phyloP scores from a whole-genome alignment of 768 basidiomycete genomes.

The Scleroderma citrinum region DNA sequence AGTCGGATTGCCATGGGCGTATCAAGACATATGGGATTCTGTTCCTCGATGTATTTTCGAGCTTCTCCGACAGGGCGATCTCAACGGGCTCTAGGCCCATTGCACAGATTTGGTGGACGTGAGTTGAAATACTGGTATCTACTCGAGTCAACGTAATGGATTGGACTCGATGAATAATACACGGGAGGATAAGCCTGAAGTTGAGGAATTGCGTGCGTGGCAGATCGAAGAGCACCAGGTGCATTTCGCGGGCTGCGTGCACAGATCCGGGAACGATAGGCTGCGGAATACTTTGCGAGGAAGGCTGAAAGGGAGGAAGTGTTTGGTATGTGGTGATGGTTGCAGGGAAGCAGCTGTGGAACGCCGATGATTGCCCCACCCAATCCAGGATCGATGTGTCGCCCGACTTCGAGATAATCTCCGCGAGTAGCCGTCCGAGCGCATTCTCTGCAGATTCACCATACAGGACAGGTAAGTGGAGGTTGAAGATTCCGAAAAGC shows the following conservation, averaged over 20 bases:
- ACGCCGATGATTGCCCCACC: conserved; percentile 4
- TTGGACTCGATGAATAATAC: background rate
- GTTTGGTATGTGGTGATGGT: background rate
- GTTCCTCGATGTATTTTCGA: background rate
- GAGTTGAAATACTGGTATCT: background rate
- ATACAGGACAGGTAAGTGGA: conserved; percentile 18
- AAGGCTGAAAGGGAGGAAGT: too few species aligned
- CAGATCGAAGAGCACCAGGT: conserved; percentile 3
- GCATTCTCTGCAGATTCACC: conserved; percentile 4
- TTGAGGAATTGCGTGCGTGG: background rate
- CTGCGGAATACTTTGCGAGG: background rate
- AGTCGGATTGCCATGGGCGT: background rate
- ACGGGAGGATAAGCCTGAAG: background rate
- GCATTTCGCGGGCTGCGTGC: conserved; percentile 1
- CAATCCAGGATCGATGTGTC: conserved; percentile 8
- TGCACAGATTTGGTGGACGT: background rate
- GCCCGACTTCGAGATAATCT: conserved; percentile 1
- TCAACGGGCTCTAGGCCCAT: background rate
- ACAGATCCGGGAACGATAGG: background rate
- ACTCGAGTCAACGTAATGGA: background rate
- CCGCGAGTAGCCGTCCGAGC: conserved; percentile 2
- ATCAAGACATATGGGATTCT: background rate
- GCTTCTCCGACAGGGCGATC: background rate
- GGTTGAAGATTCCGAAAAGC: conserved; percentile 1
- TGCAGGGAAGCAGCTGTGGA: conserved; percentile 4